Conservation (phyloP, 495 filamentous ascomycete genomes). For the Saxispiralis lemnorum region DNA sequence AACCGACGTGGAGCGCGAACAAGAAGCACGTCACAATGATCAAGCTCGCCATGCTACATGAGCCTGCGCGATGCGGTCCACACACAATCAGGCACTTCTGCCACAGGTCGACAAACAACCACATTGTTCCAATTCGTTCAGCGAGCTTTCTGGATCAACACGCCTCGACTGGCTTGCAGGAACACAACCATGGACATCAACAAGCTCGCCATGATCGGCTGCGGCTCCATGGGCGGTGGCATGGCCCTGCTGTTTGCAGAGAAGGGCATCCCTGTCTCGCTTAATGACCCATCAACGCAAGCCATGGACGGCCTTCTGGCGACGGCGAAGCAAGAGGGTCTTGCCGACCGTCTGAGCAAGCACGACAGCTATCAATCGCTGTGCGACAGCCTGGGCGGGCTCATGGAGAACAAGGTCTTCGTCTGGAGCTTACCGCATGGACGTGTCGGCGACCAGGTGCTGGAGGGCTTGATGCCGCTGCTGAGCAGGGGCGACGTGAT, state of each 20-base stretch:
- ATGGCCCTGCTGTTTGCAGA: conserved; percentile 52
- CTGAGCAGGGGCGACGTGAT: conserved; percentile 49
- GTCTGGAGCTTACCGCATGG: conserved; percentile 56
- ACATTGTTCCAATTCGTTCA: too few species aligned
- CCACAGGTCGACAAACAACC: too few species aligned
- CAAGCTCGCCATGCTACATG: too few species aligned
- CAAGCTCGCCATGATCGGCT: conserved; percentile 44
- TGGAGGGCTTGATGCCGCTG: conserved; percentile 37
- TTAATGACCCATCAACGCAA: conserved; percentile 37
- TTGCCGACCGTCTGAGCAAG: conserved; percentile 23
- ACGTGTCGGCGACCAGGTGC: conserved; percentile 45
- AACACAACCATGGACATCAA: conserved; percentile 3
- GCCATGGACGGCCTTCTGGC: conserved; percentile 30
- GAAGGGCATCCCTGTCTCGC: conserved; percentile 39
- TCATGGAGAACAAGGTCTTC: conserved; percentile 27
- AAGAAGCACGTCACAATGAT: too few species aligned
- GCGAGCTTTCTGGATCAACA: too few species aligned
- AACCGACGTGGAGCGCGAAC: too few species aligned
- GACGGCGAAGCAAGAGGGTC: conserved; percentile 21
- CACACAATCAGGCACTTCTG: too few species aligned
- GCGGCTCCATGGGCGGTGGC: conserved; percentile 47
- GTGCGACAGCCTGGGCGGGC: conserved; percentile 9
- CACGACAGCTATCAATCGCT: conserved; percentile 17
- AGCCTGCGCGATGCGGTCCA: too few species aligned
- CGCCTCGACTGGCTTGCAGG: too few species aligned